These are phyloP conservation scores for Moesziomyces globuligerus DNA, from an alignment of 1,284 basidiomycete species.

Conservation along the genomic window DNA sequence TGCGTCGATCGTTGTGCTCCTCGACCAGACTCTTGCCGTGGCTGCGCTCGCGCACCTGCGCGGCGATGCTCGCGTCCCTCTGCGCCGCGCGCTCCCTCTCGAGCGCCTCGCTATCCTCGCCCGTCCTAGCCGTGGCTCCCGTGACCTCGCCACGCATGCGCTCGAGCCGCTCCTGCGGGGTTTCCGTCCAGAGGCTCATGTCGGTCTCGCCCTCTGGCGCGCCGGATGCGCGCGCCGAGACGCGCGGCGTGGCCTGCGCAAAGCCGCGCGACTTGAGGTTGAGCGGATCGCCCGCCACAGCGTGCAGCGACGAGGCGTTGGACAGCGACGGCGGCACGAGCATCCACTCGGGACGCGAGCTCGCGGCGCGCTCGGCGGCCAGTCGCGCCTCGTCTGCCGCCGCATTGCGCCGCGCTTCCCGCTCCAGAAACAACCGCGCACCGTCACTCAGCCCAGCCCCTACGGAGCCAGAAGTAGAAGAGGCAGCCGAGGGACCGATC, in stretches of 20 bases:
- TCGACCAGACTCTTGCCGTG: conserved; percentile 26
- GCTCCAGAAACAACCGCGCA: conserved; percentile 31
- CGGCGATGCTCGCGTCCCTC: conserved; percentile 34
- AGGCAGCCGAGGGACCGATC: conserved; percentile 26
- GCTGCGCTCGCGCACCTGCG: conserved; percentile 9
- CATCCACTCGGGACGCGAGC: conserved; percentile 53
- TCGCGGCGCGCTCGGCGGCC: conserved; percentile 33
- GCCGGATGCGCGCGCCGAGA: conserved; percentile 22
- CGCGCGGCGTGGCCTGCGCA: conserved; percentile 47
- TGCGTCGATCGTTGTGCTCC: conserved; percentile 31
- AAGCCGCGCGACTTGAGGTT: conserved; percentile 56
- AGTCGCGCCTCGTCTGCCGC: conserved; percentile 25
- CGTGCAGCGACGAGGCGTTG: conserved; percentile 32
- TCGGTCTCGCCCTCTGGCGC: conserved; percentile 21
- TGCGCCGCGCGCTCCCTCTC: conserved; percentile 14
- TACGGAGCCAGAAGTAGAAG: neutral
- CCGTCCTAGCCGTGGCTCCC: neutral
- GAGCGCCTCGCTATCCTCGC: conserved; percentile 21
- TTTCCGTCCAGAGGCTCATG: conserved; percentile 57
- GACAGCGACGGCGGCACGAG: conserved; percentile 40
- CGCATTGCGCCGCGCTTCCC: conserved; percentile 35
- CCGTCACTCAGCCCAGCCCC: conserved; percentile 19
- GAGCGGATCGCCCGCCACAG: conserved; percentile 39
- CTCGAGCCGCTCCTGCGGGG: conserved; percentile 45
- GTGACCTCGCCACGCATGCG: conserved; percentile 34